Base-by-base conservation (phyloP, 208 protist genomes). In the Leishmania lainsoni region DNA sequence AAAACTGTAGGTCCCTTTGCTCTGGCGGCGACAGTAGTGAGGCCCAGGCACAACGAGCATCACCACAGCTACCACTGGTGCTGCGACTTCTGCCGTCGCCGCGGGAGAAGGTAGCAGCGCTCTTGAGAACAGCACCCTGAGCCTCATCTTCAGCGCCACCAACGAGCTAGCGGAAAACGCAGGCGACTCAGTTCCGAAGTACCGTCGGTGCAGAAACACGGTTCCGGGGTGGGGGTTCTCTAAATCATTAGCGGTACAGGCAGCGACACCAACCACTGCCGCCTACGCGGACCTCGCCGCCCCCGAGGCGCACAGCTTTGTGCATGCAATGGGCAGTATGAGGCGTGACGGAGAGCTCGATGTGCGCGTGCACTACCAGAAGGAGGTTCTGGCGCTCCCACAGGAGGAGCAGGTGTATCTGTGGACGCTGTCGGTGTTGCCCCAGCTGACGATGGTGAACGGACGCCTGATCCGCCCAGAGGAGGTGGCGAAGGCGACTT, bases 381-480 rank as follows among this genome's bases (percentile, higher is more conserved):
- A 65, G 12, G 88, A 92, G 75, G 78, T 93, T n/a, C 12, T 58
- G n/a, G 71, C 68, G 52, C 68, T 92, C 73, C 78, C 87, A 29
- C 63, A 32, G 54, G 45, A 52, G 26, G 79, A 79, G 65, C 90
- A 90, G 58, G 81, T 86, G 69, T 83, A 78, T 39, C 69, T 92
- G 69, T 87, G 86, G 75, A 76, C 90, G 1, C 71, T 93, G 32
- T 78, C 84, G 29, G 75, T 88, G 14, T 81, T 93, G 12, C 88
- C 90, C 6, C 88, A 89, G 16, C 73, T 93, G n/a, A 76, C 74
- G 16, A 49, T 79, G 70, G 32, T 93, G 32, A 90, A 93, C 70
- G 86, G 79, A 68, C 78, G 73, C 35, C 0, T 48, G 6, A 81
- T 89, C 32, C 59, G 51, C 4, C 66, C 88, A 0, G 86, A 82